phyloP scores from a whole-genome alignment of 2,329 filamentous ascomycete genomes.

The Talaromyces funiculosus region DNA sequence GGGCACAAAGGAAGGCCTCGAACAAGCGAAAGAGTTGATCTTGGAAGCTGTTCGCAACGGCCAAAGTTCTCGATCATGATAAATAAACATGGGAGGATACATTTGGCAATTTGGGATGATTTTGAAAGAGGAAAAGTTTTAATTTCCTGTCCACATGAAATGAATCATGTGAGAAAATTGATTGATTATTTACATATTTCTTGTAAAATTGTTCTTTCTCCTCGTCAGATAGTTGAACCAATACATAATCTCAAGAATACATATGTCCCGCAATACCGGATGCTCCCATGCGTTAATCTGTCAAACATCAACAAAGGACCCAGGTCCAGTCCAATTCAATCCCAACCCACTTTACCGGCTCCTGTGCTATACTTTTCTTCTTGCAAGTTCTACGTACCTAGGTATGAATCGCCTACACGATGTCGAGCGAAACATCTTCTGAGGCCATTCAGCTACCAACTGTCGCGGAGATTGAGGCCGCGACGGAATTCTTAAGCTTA shows the following conservation, averaged over 20 bases:
- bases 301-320: no score
- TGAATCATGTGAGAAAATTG: conserved; percentile 4
- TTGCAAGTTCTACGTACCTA: no score
- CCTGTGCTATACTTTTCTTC: no score
- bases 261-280: no score
- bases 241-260: conserved; percentile 1
- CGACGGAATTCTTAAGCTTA: no score
- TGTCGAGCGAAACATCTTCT: no score
- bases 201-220: conserved; percentile 12
- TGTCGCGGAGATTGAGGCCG: no score
- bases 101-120: not conserved
- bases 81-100: not conserved
- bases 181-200: conserved; percentile 14
- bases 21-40: conserved; percentile 84
- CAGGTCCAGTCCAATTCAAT: no score
- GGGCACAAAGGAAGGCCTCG: conserved; percentile 71
- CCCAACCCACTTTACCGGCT: no score
- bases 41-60: conserved; percentile 65
- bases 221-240: conserved; percentile 8
- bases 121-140: conserved; percentile 4
- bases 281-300: no score
- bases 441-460: no score
- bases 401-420: no score
- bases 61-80: conserved; percentile 15
- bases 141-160: conserved; percentile 11